Percentiles rank a stretch among this genome's conserved stretches.
phyloP scores from a whole-genome alignment of 495 filamentous ascomycete species.

The Penicillium manginii region DNA sequence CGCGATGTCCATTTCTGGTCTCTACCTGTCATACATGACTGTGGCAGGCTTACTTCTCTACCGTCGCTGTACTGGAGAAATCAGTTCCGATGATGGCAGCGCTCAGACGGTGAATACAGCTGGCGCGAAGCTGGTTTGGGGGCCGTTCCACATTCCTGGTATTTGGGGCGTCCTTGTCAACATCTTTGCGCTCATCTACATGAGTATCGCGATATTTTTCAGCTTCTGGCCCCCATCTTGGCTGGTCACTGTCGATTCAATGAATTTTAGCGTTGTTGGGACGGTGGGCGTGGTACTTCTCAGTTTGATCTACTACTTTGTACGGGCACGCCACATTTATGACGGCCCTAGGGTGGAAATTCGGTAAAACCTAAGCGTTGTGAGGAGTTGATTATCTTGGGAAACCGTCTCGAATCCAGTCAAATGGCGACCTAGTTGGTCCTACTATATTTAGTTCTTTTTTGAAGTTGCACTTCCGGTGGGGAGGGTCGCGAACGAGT shows the following conservation, averaged over 20 bases:
- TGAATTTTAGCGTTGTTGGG: constrained; percentile 54
- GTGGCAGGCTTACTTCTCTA: constrained; percentile 50
- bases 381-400: no score
- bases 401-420: no score
- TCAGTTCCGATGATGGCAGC: constrained; percentile 28
- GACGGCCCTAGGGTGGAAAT: constrained; percentile 51
- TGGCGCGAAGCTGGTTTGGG: constrained; percentile 44
- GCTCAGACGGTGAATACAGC: constrained; percentile 29
- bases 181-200: constrained; percentile 43
- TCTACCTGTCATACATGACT: constrained; percentile 50
- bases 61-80: constrained; percentile 43
- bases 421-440: no score
- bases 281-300: constrained; percentile 46
- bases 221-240: constrained; percentile 51
- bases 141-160: constrained; percentile 37
- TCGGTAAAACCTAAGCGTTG: background rate
- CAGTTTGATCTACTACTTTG: constrained; percentile 49
- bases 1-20: constrained; percentile 45
- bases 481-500: no score
- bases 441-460: no score
- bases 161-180: constrained; percentile 36
- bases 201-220: constrained; percentile 53
- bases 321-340: constrained; percentile 46
- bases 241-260: constrained; percentile 34
- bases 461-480: no score